Base-by-base conservation (phyloP, 805 yeast genomes). In the Wickerhamomyces alni region DNA sequence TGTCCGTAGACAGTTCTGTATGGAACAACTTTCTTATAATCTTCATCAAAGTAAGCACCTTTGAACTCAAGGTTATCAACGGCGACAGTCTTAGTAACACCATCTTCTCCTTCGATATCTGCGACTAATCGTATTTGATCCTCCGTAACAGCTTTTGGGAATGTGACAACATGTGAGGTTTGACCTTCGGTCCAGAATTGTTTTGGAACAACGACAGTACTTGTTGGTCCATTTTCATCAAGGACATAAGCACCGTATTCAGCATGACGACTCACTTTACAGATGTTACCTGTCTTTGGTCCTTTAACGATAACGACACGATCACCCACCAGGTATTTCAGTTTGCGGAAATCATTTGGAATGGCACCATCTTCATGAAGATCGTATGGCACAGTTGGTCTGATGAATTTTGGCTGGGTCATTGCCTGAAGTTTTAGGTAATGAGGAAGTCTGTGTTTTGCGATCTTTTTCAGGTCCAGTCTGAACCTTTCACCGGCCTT, bases 111-210 rank as follows among this genome's bases (percentile, higher is more conserved):
- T 38, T 70, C 77, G 36, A 86, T 72, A 46, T 83, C 84, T 18
- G 91, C 89, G 2, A 91, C 93, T 36, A 91, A 72, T 55, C 81
- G 80, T 42, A 89, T 65, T 47, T 81, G 76, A 18, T 67, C 65
- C 45, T 74, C 70, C 28, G 77, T 74, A 22, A 86, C 71, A 5
- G 80, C 72, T 29, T 65, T 66, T 29, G 95, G 95, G 52, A 75
- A 74, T 27, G 81, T 80, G 18, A 82, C 67, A 33, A 87, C 77
- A 49, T 87, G 91, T 32, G 82, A 74, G 17, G 69, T 69, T 56
- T 84, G 93, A 27, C 82, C 81, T 33, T 75, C 79, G 30, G 73
- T 68, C 94, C 95, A 86, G 51, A 74, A 71, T 37, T 70, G 67
- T 50, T 77, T 79, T 21, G 96, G 95, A 35, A 87, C 71, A 28